Base-by-base conservation (phyloP, 345 rosid genomes). In the Gossypium bickii region DNA sequence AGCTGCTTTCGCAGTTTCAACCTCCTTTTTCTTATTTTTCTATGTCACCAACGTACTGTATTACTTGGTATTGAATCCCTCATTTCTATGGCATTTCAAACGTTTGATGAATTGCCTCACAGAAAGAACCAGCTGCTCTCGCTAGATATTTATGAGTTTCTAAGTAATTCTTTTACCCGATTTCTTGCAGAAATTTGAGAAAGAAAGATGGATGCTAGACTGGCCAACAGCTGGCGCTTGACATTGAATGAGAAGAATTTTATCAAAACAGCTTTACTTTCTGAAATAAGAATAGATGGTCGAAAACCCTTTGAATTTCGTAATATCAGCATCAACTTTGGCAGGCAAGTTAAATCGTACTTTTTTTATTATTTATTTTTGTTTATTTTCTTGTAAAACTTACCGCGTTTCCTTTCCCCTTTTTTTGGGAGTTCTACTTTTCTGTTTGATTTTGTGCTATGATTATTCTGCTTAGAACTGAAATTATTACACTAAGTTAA, bases 181-280 rank as follows among this genome's bases (percentile, higher is more conserved):
- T 29, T 70, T 24, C 22, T 22, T 59, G 22, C 71, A 53, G 52
- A 41, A 47, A 63, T 47, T 56, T 11, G 22, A 22, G 73, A n/a
- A 20, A 55, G 5, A 77, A 93, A 29, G 47, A 52, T 95, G 98
- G 98, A 95, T 44, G 73, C 85, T 41, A 89, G 94, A 74, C 80
- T 93, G 70, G 93, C 91, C 15, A 96, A 86, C 82, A 55, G 84
- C 22, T 85, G 97, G 97, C 85, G 89, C 51, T 78, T 93, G 85
- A 89, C 93, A 0, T 83, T 89, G 75, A 96, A 96, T 68, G 97
- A 96, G 79, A 93, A 80, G 85, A 93, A 89, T 64, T 95, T 95
- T 56, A 88, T 91, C n/a, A 93, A 90, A 88, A 85, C 90, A 73
- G 97, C 99, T 1, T 78, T 93, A 78, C 82, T 78, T 55, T 89